phyloP scores from a whole-genome alignment of 352 stramenopile species.

The Pythium rhizo-oryzae region DNA sequence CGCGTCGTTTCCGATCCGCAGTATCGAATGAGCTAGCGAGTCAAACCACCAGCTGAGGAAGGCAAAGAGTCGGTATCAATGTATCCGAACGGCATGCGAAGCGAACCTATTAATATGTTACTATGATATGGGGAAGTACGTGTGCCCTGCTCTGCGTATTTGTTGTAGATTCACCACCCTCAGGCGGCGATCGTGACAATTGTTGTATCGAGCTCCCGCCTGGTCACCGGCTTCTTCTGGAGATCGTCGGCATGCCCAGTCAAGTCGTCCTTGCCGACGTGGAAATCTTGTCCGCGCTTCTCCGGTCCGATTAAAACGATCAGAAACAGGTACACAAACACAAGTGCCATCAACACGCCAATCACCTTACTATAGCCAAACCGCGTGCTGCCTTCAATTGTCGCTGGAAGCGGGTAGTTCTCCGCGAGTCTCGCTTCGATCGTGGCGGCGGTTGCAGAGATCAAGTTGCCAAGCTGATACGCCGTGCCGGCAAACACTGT shows the following conservation, averaged over 20 bases:
- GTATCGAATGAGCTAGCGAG: conserved; percentile 30
- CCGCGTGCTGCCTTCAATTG: conserved; percentile 28
- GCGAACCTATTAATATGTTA: no score
- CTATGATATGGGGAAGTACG: no score
- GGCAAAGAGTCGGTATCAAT: no score
- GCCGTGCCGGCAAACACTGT: conserved; percentile 51
- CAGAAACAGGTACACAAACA: conserved; percentile 52
- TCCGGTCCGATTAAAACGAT: conserved; percentile 52
- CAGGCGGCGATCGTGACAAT: neutral
- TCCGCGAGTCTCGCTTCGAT: conserved; percentile 56
- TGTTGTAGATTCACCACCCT: neutral
- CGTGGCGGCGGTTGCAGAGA: conserved; percentile 54
- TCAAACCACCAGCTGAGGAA: no score
- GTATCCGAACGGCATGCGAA: no score
- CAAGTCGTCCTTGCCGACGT: conserved; percentile 22
- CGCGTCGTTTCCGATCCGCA: conserved; percentile 40
- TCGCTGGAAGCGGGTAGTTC: conserved; percentile 42
- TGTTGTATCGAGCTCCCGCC: neutral
- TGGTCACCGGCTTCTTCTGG: neutral
- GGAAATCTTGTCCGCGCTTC: conserved; percentile 52
- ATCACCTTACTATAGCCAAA: conserved; percentile 62
- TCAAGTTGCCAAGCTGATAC: conserved; percentile 60
- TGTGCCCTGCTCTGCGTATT: no score
- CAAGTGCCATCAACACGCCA: conserved; percentile 44
- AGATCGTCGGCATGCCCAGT: neutral